phyloP scores from a whole-genome alignment of 2,329 filamentous ascomycete genomes.

The Fusarium lateritium region DNA sequence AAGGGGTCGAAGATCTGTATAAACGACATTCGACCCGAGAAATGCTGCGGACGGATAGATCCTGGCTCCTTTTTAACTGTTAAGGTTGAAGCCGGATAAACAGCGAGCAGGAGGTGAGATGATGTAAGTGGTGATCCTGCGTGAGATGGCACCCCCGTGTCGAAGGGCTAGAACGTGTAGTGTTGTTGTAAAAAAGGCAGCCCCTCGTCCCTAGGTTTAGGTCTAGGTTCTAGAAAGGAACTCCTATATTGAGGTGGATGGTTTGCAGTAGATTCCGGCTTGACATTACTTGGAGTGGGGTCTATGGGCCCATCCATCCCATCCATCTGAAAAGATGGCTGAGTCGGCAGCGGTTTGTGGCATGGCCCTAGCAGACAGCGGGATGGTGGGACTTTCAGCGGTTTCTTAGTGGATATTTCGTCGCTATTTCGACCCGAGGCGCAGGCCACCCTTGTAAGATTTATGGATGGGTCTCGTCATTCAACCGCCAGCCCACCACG shows the following conservation, averaged over 20 bases:
- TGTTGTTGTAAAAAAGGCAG: conserved; percentile 20
- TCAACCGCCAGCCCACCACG: background rate
- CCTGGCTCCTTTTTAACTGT: conserved; percentile 37
- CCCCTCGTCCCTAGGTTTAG: conserved; percentile 30
- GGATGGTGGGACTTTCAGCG: conserved; percentile 31
- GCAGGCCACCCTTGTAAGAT: conserved; percentile 18
- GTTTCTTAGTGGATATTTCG: conserved; percentile 7
- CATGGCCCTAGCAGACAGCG: conserved; percentile 29
- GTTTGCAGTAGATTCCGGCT: conserved; percentile 14
- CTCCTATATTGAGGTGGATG: conserved; percentile 42
- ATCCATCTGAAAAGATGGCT: conserved; percentile 31
- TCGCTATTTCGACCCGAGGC: background rate
- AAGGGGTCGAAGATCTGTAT: conserved; percentile 44
- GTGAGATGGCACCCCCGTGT: conserved; percentile 17
- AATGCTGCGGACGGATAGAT: conserved; percentile 33
- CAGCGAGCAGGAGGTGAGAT: conserved; percentile 9
- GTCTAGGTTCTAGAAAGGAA: conserved; percentile 17
- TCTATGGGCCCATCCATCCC: conserved; percentile 24
- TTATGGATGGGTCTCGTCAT: conserved; percentile 11
- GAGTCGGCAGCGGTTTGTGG: conserved; percentile 31
- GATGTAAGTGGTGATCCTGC: conserved; percentile 31
- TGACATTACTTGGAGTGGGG: conserved; percentile 36
- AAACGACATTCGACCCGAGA: conserved; percentile 40
- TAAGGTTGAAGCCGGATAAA: conserved; percentile 31
- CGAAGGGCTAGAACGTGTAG: conserved; percentile 9